Base-by-base conservation (phyloP, 495 filamentous ascomycete species). In the Podospora pseudoanserina region DNA sequence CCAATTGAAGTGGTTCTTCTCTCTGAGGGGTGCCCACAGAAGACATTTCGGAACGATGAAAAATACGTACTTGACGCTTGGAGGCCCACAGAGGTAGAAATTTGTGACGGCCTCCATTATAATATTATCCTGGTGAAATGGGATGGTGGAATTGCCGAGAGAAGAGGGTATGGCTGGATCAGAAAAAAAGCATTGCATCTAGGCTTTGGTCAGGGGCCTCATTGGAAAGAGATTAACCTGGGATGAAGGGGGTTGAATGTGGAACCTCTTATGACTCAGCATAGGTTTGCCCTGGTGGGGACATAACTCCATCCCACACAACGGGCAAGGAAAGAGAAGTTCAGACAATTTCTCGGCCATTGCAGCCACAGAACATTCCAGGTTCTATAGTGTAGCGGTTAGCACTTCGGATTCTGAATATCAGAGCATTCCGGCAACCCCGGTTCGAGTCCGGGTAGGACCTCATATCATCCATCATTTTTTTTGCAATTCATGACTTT, bases 371-470 rank as follows among this genome's bases (percentile, higher is more conserved):
- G 39, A 49, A 49, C 39, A 49, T 13, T 13, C 39, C 39, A 49
- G 55, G 55, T 58, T 58, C 55, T 58, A 58, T 58, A 58, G 55
- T 58, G 67, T 69, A 69, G 67, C 64, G 68, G 68, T 66, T 32
- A 69, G 65, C 64, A 69, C 64, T 56, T 28, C 64, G 53, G 64
- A 69, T 69, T 69, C 68, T 69, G 64, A 66, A 49, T 13, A 13
- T 60, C 53, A 63, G 68, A 18, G 56, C 30, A 62, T 73, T 75
- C 71, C 67, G 73, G 73, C 26, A 68, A 75, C 72, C 74, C 74
- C 72, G 72, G 72, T 75, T 75, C 70, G 74, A 75, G 72, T 74
- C 74, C 72, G 74, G 74, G 74, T 74, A 75, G 70, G 74, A 74
- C 74, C 74, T 75, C 55, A 58, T 16, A 13, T 16, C 7, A 49